Conservation (phyloP, 1,139 yeast species). For the Sugiyamaella grinbergsii region DNA sequence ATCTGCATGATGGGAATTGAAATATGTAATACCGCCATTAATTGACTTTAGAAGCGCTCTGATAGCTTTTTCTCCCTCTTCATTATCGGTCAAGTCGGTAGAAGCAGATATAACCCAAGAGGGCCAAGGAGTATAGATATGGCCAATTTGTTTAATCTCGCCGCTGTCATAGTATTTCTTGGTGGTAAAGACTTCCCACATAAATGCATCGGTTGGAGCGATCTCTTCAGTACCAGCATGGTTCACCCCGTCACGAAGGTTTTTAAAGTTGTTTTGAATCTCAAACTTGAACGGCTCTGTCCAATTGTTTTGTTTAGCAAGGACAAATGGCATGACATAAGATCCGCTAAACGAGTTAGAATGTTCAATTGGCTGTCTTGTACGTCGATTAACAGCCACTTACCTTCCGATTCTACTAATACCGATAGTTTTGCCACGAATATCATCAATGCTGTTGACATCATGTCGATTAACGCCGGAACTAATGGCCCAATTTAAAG, state of each 20-base stretch:
- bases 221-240: slow-evolving; percentile 45
- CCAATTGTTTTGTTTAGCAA: slow-evolving; percentile 61
- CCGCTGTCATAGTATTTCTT: slow-evolving; percentile 78
- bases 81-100: slow-evolving; percentile 40
- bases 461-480: slow-evolving; percentile 67
- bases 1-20: slow-evolving; percentile 60
- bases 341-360: slow-evolving; percentile 60
- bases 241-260: slow-evolving; percentile 79
- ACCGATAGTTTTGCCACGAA: slow-evolving; percentile 67
- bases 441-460: slow-evolving; percentile 52
- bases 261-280: slow-evolving; percentile 66
- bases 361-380: neutral
- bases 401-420: slow-evolving; percentile 75
- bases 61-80: slow-evolving; percentile 40
- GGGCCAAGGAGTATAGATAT: slow-evolving; percentile 95
- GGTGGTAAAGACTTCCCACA: slow-evolving; percentile 95
- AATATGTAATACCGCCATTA: slow-evolving; percentile 68
- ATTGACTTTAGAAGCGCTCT: slow-evolving; percentile 55
- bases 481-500: slow-evolving; percentile 84
- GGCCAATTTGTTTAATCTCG: slow-evolving; percentile 82
- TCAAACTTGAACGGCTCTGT: slow-evolving; percentile 50
- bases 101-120: slow-evolving; percentile 80
- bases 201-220: slow-evolving; percentile 72
- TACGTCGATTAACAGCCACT: neutral
- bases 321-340: slow-evolving; percentile 84